Conservation (phyloP, 768 basidiomycete species). For the Calocybe indica region DNA sequence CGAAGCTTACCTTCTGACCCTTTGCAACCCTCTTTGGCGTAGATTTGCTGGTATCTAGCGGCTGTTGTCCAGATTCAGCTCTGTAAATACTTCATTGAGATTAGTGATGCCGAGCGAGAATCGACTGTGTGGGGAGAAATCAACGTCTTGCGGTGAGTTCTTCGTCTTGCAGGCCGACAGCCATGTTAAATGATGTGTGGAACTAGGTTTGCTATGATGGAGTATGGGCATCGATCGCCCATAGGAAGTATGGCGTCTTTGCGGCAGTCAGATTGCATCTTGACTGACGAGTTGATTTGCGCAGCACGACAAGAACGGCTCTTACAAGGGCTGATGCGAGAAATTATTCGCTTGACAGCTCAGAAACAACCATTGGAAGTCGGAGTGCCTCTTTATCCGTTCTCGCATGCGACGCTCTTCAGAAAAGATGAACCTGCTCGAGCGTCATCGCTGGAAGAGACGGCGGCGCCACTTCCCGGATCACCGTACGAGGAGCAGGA, state of each 20-base stretch:
- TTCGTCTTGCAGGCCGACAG: not conserved
- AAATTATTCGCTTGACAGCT: constrained; percentile 77
- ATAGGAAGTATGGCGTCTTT: constrained; percentile 62
- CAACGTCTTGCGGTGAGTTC: constrained; percentile 65
- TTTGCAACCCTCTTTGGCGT: constrained; percentile 6
- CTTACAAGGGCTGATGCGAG: constrained; percentile 78
- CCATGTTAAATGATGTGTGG: not conserved
- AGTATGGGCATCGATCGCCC: constrained; percentile 72
- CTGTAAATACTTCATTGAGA: constrained; percentile 83
- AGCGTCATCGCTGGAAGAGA: constrained; percentile 20
- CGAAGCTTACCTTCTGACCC: not conserved
- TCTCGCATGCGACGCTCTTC: constrained; percentile 65
- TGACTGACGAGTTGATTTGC: constrained; percentile 5
- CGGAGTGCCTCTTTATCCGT: constrained; percentile 75
- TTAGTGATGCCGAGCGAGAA: constrained; percentile 68
- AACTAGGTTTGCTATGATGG: constrained; percentile 74
- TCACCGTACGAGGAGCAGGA: constrained; percentile 27
- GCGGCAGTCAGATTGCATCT: not conserved
- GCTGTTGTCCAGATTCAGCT: constrained; percentile 83
- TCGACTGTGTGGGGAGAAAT: constrained; percentile 85
- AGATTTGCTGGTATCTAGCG: constrained; percentile 92
- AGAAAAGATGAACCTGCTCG: constrained; percentile 37
- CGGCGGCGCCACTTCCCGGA: constrained; percentile 32
- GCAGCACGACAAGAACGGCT: constrained; percentile 79
- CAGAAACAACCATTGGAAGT: constrained; percentile 78